Base-by-base conservation (phyloP, 257 asterid species). In the Solanum tarapatanum region DNA sequence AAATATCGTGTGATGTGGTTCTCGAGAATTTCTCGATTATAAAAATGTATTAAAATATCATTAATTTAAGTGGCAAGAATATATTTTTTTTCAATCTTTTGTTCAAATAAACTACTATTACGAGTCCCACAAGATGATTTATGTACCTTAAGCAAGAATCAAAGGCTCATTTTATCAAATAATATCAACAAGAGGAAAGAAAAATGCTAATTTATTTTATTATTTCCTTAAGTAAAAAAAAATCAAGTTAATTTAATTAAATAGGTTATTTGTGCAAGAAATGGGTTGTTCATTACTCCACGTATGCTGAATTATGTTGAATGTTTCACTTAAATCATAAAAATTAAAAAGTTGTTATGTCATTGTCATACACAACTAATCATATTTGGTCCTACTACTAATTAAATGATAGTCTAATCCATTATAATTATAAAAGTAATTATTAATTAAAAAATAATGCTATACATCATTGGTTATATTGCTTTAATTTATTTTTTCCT, bases 331-430 rank as follows among this genome's bases (percentile, higher is more conserved):
- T 2, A 16, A 8, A 43, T 79, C 10, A 60, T 21, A 21, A 60
- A 51, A 84, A 88, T 14, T 9, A 33, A 87, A 77, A 88, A 60
- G 91, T 86, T 91, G 75, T 77, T 66, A 76, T 84, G 90, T 89
- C 92, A 82, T 80, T 88, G 23, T 91, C 92, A 23, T 86, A 73
- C 14, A 87, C 88, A 89, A 86, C 93, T 87, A 88, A 79, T 83
- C 58, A 87, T 72, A 48, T 83, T 32, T 55, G 79, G 48, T 8
- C 85, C 85, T 45, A 80, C 84, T 45, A 16, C 41, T 28, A 43
- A 80, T 28, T 45, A 26, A 80, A 45, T 80, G 17, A 80, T 80
- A 41, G 39, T 24, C 6, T 43, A 24, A 79, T 79, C 26, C 66
- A 43, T 24, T 79, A 24, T 12, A 43, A 24, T n/a, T 14, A 16